These are phyloP conservation scores for Tothia fuscella DNA, from an alignment of 2,329 filamentous ascomycete genomes.

Conservation along the genomic window DNA sequence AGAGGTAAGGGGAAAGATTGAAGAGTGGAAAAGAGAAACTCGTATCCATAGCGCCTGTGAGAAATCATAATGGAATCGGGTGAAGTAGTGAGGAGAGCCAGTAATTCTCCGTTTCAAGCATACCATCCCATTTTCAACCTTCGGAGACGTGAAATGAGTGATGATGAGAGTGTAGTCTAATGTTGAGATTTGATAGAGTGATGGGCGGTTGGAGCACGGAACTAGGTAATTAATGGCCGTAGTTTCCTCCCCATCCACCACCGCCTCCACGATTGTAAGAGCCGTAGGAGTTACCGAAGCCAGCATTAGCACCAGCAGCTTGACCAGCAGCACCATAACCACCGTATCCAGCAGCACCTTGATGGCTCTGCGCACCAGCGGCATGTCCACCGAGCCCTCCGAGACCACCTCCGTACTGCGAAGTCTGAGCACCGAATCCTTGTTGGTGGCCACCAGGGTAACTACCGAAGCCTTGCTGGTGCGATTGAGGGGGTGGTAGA, in stretches of 20 bases:
- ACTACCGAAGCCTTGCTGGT: slow-evolving; percentile 43
- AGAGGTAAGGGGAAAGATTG: too few species aligned
- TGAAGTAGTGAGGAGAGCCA: too few species aligned
- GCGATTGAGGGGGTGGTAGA: slow-evolving; percentile 42
- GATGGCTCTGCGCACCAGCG: slow-evolving; percentile 11
- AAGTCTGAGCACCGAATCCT: slow-evolving; percentile 24
- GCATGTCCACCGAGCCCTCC: slow-evolving; percentile 10
- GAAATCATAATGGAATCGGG: too few species aligned
- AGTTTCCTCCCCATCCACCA: slow-evolving; percentile 12
- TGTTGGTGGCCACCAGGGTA: slow-evolving; percentile 38
- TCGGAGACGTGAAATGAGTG: too few species aligned
- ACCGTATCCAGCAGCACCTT: slow-evolving; percentile 9
- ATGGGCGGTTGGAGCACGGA: too few species aligned
- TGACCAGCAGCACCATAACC: slow-evolving; percentile 9
- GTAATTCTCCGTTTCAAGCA: too few species aligned
- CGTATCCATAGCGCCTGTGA: too few species aligned
- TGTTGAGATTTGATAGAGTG: too few species aligned
- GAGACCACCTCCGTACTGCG: slow-evolving; percentile 11
- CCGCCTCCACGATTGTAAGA: slow-evolving; percentile 11
- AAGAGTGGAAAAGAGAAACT: too few species aligned
- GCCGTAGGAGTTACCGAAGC: slow-evolving; percentile 10
- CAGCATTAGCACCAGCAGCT: slow-evolving; percentile 10
- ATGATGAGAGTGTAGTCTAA: too few species aligned
- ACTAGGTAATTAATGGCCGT: slow-evolving; percentile 10
- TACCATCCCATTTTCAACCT: too few species aligned